A percentile compares a stretch with the other conserved stretches of the same genome.
Evolutionary conservation across 257 asterid species (phyloP).

Genomic region (Ligustrum vulgare): DNA sequence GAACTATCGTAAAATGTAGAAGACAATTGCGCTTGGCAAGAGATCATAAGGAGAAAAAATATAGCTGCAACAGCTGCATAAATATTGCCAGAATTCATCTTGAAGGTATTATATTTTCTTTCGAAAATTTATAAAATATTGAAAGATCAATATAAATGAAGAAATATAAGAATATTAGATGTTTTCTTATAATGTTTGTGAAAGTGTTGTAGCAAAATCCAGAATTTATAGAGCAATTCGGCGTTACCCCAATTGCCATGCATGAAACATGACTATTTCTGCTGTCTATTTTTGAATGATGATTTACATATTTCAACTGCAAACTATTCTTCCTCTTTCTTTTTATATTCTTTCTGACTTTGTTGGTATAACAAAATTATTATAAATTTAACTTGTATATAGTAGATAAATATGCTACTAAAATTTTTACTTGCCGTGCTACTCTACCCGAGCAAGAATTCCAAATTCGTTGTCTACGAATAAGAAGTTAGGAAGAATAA

Average conservation of each 20-base stretch:
- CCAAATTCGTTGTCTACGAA: too few relatives aligned
- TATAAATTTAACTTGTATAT: too few relatives aligned
- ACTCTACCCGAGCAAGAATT: too few relatives aligned
- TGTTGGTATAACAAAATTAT: neutral
- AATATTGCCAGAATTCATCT: neutral
- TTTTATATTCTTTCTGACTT: neutral
- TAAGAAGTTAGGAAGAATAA: too few relatives aligned
- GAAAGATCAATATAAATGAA: neutral
- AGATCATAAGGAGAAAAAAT: neutral
- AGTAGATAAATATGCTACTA: too few relatives aligned
- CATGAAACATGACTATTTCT: neutral
- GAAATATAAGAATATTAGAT: neutral
- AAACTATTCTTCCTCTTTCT: neutral
- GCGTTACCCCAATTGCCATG: neutral
- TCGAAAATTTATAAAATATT: neutral
- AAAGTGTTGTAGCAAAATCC: neutral
- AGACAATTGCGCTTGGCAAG: slow-evolving; percentile 18
- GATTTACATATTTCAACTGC: neutral
- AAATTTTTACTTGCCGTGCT: too few relatives aligned
- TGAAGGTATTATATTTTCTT: neutral
- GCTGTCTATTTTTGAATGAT: neutral
- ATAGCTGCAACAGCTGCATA: neutral
- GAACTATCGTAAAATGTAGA: slow-evolving; percentile 11
- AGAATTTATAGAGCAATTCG: neutral
- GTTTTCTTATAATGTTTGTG: neutral